These are phyloP conservation scores for Thielaviopsis musarum DNA, from an alignment of 2,329 filamentous ascomycete species.

Conservation along the genomic window DNA sequence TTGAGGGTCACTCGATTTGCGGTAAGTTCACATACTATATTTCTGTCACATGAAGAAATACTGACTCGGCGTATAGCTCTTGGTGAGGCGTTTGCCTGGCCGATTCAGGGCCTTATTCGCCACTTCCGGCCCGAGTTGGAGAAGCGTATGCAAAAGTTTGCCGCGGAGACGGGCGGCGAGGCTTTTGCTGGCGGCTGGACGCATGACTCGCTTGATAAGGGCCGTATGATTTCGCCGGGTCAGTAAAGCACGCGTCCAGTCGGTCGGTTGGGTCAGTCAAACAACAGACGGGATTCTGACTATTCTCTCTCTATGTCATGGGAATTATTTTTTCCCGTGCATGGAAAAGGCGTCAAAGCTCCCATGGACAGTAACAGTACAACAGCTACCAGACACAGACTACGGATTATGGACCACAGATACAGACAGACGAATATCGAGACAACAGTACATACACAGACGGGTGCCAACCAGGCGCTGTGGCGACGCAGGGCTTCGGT, in stretches of 20 bases:
- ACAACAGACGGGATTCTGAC: not conserved
- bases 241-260: conserved; percentile 45
- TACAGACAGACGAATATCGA: not conserved
- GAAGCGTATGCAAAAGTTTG: conserved; percentile 70
- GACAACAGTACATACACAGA: not conserved
- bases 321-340: not conserved
- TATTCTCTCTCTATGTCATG: not conserved
- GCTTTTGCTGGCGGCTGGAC: conserved; percentile 79
- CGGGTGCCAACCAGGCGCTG: not conserved
- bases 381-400: not conserved
- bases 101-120: conserved; percentile 91
- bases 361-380: not conserved
- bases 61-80: conserved; percentile 40
- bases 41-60: conserved; percentile 5
- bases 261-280: not conserved
- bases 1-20: conserved; percentile 97
- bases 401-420: not conserved
- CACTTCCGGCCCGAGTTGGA: conserved; percentile 96
- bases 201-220: conserved; percentile 56
- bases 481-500: not conserved
- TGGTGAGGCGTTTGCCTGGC: conserved; percentile 97
- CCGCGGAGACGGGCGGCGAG: conserved; percentile 52
- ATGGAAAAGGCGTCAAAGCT: not conserved
- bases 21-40: conserved; percentile 36
- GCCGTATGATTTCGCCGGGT: conserved; percentile 73